Evolutionary conservation across 2,329 filamentous ascomycete genomes (phyloP).

Genomic region (Cercospora canescens): DNA sequence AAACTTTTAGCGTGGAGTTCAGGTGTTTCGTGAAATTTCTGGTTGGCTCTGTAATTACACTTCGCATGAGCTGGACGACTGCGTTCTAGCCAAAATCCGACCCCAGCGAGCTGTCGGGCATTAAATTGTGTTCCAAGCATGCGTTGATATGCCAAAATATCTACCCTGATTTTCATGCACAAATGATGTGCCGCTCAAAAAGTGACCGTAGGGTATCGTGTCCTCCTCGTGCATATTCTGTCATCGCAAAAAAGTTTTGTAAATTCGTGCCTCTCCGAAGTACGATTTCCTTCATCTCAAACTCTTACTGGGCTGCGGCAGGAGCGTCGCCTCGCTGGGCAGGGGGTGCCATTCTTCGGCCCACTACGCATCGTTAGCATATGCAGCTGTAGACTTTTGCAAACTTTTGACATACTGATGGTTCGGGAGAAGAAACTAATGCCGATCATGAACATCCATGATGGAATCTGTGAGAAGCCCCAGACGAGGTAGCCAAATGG

Average conservation of each 20-base stretch:
- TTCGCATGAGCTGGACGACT: background rate
- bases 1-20: constrained; percentile 12
- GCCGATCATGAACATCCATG: constrained; percentile 75
- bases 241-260: background rate
- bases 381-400: background rate
- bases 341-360: constrained; percentile 7
- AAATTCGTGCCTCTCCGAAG: background rate
- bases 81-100: background rate
- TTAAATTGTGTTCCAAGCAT: background rate
- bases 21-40: constrained; percentile 7
- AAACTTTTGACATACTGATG: constrained; percentile 50
- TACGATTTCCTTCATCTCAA: background rate
- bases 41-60: background rate
- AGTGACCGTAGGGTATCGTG: constrained; percentile 1
- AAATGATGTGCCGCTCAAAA: background rate
- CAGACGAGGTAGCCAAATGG: constrained; percentile 69
- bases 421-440: constrained; percentile 72
- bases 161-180: background rate
- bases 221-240: constrained; percentile 1
- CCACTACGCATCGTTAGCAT: constrained; percentile 6
- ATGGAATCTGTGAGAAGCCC: constrained; percentile 60
- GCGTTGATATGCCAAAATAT: background rate
- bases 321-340: constrained; percentile 3
- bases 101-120: background rate
- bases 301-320: constrained; percentile 3